A percentile compares a stretch with the other conserved stretches of the same genome.
These are phyloP conservation scores for Arabidopsis suecica DNA, from an alignment of 345 rosid genomes.

Conservation along the genomic window DNA sequence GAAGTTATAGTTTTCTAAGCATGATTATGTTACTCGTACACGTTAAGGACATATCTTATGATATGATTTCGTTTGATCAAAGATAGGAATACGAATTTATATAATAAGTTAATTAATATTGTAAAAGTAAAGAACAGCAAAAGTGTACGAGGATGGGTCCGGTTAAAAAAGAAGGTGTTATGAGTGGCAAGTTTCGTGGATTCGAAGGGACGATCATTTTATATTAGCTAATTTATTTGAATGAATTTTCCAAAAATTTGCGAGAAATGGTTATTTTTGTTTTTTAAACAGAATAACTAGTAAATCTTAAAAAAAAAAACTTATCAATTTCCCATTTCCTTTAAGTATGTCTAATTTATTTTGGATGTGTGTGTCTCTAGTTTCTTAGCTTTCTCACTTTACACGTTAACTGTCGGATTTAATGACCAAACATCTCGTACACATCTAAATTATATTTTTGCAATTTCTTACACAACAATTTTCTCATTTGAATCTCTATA, in stretches of 20 bases:
- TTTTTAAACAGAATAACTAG: not conserved
- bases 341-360: not conserved
- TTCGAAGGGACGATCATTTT: conserved; percentile 47
- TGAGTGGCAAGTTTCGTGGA: conserved; percentile 46
- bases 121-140: conserved; percentile 30
- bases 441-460: not conserved
- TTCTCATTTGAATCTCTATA: not conserved
- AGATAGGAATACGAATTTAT: conserved; percentile 11
- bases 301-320: not conserved
- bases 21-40: conserved; percentile 19
- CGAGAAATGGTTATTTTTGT: not conserved
- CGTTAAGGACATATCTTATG: conserved; percentile 26
- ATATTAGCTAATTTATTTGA: not conserved
- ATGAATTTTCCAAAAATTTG: not conserved
- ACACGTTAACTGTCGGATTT: not conserved
- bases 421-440: not conserved
- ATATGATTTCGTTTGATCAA: conserved; percentile 30
- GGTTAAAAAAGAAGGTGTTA: conserved; percentile 20
- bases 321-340: not conserved
- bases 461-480: not conserved
- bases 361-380: not conserved
- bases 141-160: conserved; percentile 47
- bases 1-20: not conserved
- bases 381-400: not conserved
- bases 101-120: not conserved